Percentiles rank a stretch among this genome's conserved stretches.
Evolutionary conservation across 495 filamentous ascomycete species (phyloP).

Genomic region (Immersiella caudata): DNA sequence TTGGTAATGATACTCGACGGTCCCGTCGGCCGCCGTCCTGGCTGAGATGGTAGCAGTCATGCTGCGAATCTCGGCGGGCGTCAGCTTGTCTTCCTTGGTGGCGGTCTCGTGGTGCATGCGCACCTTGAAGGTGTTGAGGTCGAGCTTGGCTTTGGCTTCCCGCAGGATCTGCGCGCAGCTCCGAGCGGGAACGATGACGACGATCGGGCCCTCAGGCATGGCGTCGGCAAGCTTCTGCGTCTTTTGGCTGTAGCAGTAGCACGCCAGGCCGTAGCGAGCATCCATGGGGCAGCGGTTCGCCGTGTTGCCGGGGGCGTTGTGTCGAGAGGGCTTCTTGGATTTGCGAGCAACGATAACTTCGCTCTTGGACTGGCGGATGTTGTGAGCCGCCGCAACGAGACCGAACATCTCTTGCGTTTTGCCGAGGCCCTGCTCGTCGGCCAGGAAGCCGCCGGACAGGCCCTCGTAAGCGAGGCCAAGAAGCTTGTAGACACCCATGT

Average conservation of each 20-base stretch:
- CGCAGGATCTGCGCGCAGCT: conserved; percentile 21
- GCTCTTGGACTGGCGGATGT: conserved; percentile 22
- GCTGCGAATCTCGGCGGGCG: conserved; percentile 4
- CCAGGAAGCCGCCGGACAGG: conserved; percentile 30
- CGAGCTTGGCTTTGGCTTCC: conserved; percentile 33
- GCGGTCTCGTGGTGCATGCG: conserved; percentile 6
- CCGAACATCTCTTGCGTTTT: conserved; percentile 38
- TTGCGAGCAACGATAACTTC: conserved; percentile 23
- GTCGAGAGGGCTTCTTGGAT: conserved; percentile 2
- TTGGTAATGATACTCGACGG: conserved; percentile 15
- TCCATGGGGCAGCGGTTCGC: conserved; percentile 26
- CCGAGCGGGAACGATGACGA: conserved; percentile 27
- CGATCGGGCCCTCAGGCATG: conserved; percentile 30
- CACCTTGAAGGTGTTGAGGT: conserved; percentile 29
- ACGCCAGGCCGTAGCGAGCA: conserved; percentile 26
- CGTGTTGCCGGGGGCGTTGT: conserved; percentile 6
- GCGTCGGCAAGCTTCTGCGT: conserved; percentile 30
- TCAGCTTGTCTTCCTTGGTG: conserved; percentile 25
- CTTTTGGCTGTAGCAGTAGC: conserved; percentile 29
- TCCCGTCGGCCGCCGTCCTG: not conserved
- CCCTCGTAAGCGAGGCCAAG: conserved; percentile 18
- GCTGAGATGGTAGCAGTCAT: conserved; percentile 15
- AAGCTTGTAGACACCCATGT: conserved; percentile 32
- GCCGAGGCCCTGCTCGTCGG: conserved; percentile 36
- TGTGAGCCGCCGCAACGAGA: conserved; percentile 21